These are phyloP conservation scores for Penicillium sp. DNA, from an alignment of 2,329 filamentous ascomycete species.

Conservation along the genomic window DNA sequence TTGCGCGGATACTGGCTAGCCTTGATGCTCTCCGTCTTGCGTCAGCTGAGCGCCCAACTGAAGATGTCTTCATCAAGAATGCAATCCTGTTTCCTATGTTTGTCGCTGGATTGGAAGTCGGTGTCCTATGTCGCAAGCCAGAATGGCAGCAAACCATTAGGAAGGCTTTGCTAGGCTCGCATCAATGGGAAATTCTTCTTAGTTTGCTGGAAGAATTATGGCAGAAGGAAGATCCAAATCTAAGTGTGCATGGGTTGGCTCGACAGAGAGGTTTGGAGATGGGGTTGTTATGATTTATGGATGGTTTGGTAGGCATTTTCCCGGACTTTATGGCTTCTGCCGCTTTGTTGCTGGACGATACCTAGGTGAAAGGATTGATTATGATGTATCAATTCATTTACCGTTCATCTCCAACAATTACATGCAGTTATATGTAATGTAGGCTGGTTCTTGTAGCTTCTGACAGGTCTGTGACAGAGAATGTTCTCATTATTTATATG, in stretches of 20 bases:
- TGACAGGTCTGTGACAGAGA: neutral
- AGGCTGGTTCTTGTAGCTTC: neutral
- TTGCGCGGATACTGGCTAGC: conserved; percentile 24
- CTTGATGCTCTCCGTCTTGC: conserved; percentile 27
- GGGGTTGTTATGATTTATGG: conserved; percentile 19
- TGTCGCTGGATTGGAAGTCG: conserved; percentile 21
- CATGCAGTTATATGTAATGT: too few relatives aligned
- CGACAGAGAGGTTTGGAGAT: conserved; percentile 23
- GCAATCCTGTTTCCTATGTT: conserved; percentile 27
- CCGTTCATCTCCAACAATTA: too few relatives aligned
- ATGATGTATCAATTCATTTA: too few relatives aligned
- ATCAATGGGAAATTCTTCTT: conserved; percentile 14
- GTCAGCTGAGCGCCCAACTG: conserved; percentile 13
- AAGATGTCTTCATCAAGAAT: conserved; percentile 23
- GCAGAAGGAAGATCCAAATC: conserved; percentile 10
- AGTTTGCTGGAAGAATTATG: conserved; percentile 28
- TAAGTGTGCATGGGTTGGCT: conserved; percentile 24
- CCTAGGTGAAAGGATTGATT: too few relatives aligned
- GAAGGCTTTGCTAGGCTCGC: conserved; percentile 1
- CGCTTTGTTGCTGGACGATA: too few relatives aligned
- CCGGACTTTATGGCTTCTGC: too few relatives aligned
- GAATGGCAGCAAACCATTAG: conserved; percentile 20
- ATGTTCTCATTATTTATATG: neutral
- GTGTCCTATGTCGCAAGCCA: conserved; percentile 13
- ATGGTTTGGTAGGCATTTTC: too few relatives aligned